Evolutionary conservation across 2,329 filamentous ascomycete species (phyloP).

Genomic region (Xylariaceae sp.): DNA sequence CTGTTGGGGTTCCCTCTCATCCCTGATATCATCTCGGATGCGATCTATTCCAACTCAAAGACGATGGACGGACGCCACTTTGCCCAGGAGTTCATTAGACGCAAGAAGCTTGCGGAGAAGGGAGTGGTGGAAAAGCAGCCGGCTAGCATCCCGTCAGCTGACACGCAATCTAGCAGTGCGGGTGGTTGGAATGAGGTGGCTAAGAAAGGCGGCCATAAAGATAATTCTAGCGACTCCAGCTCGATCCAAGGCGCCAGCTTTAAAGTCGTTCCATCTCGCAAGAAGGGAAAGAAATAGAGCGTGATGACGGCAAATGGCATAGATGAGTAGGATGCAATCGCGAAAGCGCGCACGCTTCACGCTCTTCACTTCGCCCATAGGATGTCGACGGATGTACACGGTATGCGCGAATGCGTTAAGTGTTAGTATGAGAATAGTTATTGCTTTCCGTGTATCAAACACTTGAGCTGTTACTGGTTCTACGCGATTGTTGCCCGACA

Average conservation of each 20-base stretch:
- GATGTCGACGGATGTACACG: too few species aligned
- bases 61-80: conserved; percentile 92
- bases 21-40: conserved; percentile 77
- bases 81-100: conserved; percentile 87
- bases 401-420: too few species aligned
- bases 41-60: conserved; percentile 77
- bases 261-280: conserved; percentile 86
- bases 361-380: too few species aligned
- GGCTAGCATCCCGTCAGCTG: conserved; percentile 42
- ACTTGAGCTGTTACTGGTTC: too few species aligned
- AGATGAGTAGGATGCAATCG: too few species aligned
- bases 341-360: too few species aligned
- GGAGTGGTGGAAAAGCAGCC: conserved; percentile 75
- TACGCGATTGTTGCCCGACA: too few species aligned
- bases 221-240: conserved; percentile 40
- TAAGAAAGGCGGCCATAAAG: conserved; percentile 69
- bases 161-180: conserved; percentile 40
- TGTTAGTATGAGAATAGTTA: too few species aligned
- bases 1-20: conserved; percentile 73
- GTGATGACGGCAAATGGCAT: not conserved
- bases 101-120: conserved; percentile 88
- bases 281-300: conserved; percentile 73
- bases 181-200: conserved; percentile 93
- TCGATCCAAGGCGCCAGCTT: conserved; percentile 58
- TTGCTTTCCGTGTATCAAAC: too few species aligned